Base-by-base conservation (phyloP, 106 monocot genomes). In the Cymbidium sinense region DNA sequence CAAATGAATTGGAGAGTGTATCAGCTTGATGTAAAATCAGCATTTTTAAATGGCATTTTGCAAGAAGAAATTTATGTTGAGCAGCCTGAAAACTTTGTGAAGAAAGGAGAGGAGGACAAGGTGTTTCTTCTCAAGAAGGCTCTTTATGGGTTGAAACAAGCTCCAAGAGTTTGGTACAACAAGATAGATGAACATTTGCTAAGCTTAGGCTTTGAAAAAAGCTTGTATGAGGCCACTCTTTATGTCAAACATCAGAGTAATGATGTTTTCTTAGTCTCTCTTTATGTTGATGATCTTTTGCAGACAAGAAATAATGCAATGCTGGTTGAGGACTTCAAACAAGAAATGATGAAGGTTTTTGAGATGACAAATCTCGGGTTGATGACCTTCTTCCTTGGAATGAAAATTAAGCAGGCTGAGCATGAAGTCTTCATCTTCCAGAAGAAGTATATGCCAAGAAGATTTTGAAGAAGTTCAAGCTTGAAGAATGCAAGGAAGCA, bases 201-300 rank as follows among this genome's bases (percentile, higher is more conserved):
- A 15, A 27, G 28, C 25, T 50, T 27, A 12, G 75, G 75, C 19
- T 76, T 43, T 50, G 19, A 5, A 76, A 50, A 76, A 76, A 5
- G n/a, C 50, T 25, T 29, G 39, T 27, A 0, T 76, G 47, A 23
- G 17, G 5, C 50, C 7, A 76, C 1, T n/a, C n/a, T n/a, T n/a
- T 55, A 54, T 76, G 52, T 33, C 1, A 76, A 76, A 13, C 12
- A 19, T 13, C 39, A 76, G 7, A 20, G 51, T 13, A 19, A 0
- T 51, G 33, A 76, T 30, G 33, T 50, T 76, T n/a, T 76, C 7
- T 29, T 55, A 44, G 51, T 55, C 15, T 76, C 27, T 30, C 29
- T 76, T 13, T 76, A 76, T 76, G 50, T 76, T 2, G 52, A 76
- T 76, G 76, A 76, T 34, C 29, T 76, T 21, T 30, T 76, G 19